Base-by-base conservation (phyloP, 1,284 basidiomycete species). In the Ceratobasidium sp. region DNA sequence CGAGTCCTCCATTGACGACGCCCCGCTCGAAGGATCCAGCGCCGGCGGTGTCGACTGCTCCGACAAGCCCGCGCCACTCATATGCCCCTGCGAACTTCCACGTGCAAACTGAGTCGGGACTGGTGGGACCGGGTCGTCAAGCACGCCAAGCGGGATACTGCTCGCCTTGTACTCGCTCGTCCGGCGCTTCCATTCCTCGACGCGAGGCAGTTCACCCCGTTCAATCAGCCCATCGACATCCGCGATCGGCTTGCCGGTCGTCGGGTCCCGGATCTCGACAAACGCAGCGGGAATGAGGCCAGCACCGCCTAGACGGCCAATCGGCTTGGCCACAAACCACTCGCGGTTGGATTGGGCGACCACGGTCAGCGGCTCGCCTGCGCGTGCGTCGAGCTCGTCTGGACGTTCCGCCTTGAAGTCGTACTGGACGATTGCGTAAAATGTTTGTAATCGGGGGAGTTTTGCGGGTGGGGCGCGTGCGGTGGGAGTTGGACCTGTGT, bases 101-200 rank as follows among this genome's bases (percentile, higher is more conserved):
- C 48, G 48, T 21, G 6, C 23, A 41, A 21, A 58, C 82, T 85
- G 14, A 84, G 83, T 75, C 81, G 86, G 75, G 81, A 60, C 36
- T 52, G 69, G 59, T 46, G 64, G 70, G 32, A 53, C 62, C 21
- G 45, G 83, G 43, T 90, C 85, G 75, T 98, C 96, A 77, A 98
- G 87, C 53, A 93, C 90, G 32, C 97, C 97, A 2, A 99, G 87
- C 1, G 96, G 88, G 78, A 99, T 99, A 78, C 94, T 95, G 78
- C 92, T 96, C 76, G 95, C 94, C 82, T 98, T 98, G 85, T 98
- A 98, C 76, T 88, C 92, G 72, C 96, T 89, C 83, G 98, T 94
- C 67, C 93, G 92, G 78, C 91, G 90, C 80, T 98, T 98, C 97
- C 97, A 99, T 76, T 98, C 96, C 79, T 98, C 97, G 14, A 99